Conservation (phyloP, 768 basidiomycete species). For the Scleroderma bovista region DNA sequence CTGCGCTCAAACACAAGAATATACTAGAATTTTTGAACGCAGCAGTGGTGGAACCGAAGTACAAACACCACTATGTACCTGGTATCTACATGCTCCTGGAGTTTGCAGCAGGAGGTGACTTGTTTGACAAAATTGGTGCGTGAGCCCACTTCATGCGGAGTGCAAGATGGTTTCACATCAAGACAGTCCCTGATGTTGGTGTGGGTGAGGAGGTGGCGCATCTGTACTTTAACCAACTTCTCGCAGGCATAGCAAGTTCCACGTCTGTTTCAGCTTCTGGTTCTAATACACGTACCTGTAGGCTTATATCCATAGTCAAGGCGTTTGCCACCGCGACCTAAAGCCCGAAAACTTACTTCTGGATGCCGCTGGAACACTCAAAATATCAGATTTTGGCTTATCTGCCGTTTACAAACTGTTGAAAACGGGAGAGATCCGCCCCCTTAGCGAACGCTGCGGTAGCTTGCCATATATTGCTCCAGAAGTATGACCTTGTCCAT, state of each 20-base stretch:
- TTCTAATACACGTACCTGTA: constrained; percentile 23
- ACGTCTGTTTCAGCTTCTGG: neutral
- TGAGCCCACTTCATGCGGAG: constrained; percentile 3
- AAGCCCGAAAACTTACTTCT: constrained; percentile 96
- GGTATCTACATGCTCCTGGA: constrained; percentile 93
- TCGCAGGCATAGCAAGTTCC: constrained; percentile 69
- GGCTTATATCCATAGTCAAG: constrained; percentile 82
- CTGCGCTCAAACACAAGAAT: constrained; percentile 69
- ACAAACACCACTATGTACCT: constrained; percentile 54
- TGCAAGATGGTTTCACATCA: neutral
- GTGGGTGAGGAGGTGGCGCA: constrained; percentile 85
- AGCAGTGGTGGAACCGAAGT: constrained; percentile 63
- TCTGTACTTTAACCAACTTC: constrained; percentile 81
- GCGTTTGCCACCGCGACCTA: constrained; percentile 93
- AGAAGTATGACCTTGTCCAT: constrained; percentile 51
- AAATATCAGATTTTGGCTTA: constrained; percentile 94
- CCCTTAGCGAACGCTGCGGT: constrained; percentile 79
- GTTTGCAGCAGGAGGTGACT: constrained; percentile 86
- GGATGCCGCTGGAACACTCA: constrained; percentile 76
- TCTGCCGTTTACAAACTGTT: constrained; percentile 87
- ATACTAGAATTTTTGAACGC: constrained; percentile 83
- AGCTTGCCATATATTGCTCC: constrained; percentile 94
- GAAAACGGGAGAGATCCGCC: constrained; percentile 67
- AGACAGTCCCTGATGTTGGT: constrained; percentile 82
- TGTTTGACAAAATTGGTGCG: constrained; percentile 98